Base-by-base conservation (phyloP, 352 stramenopile genomes). In the Pythium aquatile region DNA sequence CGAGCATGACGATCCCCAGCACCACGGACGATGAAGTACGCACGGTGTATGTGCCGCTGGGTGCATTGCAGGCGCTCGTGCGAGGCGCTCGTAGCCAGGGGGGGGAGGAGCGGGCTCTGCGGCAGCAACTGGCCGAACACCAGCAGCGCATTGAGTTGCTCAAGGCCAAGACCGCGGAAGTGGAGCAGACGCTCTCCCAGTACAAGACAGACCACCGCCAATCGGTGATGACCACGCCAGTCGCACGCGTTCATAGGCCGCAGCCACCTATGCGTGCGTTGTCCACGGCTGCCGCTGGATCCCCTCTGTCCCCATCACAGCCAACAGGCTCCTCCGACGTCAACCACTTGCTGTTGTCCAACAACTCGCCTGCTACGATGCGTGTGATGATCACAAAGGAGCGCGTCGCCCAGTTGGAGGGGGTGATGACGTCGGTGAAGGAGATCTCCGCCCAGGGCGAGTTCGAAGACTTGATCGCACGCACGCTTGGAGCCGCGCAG, bases 401-500 rank as follows among this genome's bases (percentile, higher is more conserved):
- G 62, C 77, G 80, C 20, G 69, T 89, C 26, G 64, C 69, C 10
- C 76, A 89, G 64, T 66, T 89, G 16, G 80, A 89, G 48, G 76
- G 78, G n/a, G 66, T 87, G 14, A 81, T 85, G 66, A 64, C 74
- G 26, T 70, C 76, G 3, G 78, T 83, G 0, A 85, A 84, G 40
- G 80, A 87, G 46, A 78, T 88, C 44, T 88, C 77, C 6, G 74
- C 79, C 0, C 79, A 86, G 35, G 79, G 76, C 39, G 78, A 81
- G 62, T 87, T 87, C 42, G 60, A 81, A 5, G 78, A 83, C 46
- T 77, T 89, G 9, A 75, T 89, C 16, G 68, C 78, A 44, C 73
- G 78, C 37, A 88, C 75, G 9, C 47, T 91, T 2, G 74, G 68
- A 3, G 79, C 81, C 1, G 74, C 75, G 6, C 58, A 79, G 30